Percentiles rank a stretch among this genome's conserved stretches.
phyloP scores from a whole-genome alignment of 306 rosid genomes.

The Malus asiatica region DNA sequence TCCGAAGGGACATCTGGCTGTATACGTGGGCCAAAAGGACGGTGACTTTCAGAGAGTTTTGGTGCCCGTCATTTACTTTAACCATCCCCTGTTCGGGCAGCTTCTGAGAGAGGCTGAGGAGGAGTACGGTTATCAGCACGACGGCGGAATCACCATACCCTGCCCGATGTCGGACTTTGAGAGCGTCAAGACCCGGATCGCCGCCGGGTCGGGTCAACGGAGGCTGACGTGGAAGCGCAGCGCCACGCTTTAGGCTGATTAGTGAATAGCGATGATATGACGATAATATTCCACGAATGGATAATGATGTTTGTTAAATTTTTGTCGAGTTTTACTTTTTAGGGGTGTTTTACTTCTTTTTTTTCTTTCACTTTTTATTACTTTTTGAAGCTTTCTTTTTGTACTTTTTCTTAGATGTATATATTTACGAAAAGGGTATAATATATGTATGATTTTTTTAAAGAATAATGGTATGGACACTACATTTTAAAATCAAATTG shows the following conservation, averaged over 20 bases:
- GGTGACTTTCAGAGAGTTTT: conserved; percentile 66
- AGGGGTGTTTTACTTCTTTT: neutral
- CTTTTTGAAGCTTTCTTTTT: neutral
- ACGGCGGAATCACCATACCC: conserved; percentile 85
- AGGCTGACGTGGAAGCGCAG: conserved; percentile 33
- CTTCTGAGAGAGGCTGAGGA: conserved; percentile 65
- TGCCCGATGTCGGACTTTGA: conserved; percentile 72
- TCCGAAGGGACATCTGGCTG: conserved; percentile 86
- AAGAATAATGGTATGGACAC: too few relatives aligned
- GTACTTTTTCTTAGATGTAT: conserved; percentile 6
- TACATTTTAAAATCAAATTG: too few relatives aligned
- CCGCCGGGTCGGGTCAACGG: conserved; percentile 39
- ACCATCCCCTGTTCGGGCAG: conserved; percentile 75
- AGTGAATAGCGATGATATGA: conserved; percentile 8
- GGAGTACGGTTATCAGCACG: conserved; percentile 68
- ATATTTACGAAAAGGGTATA: neutral
- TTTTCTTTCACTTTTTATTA: neutral
- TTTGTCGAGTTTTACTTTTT: neutral
- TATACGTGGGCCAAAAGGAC: conserved; percentile 75
- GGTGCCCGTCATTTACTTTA: conserved; percentile 84
- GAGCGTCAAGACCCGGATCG: conserved; percentile 61
- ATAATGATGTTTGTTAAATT: neutral
- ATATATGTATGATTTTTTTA: neutral
- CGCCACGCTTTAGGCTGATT: conserved; percentile 1
- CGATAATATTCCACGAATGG: conserved; percentile 9